Evolutionary conservation across 495 filamentous ascomycete genomes (phyloP).

Genomic region (Umbilicaria muhlenbergii): DNA sequence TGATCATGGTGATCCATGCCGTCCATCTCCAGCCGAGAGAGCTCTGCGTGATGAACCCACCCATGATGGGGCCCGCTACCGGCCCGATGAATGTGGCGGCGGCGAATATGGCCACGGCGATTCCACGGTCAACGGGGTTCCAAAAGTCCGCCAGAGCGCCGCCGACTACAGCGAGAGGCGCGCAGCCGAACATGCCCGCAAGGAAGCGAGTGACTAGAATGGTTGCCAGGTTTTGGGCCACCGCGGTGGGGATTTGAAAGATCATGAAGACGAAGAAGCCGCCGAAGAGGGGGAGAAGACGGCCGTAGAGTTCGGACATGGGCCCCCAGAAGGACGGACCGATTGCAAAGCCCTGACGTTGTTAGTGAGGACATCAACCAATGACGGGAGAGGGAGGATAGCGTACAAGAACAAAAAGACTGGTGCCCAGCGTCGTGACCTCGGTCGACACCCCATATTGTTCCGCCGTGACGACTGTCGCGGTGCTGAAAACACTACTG

Average conservation of each 20-base stretch:
- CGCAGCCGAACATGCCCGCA: slow-evolving; percentile 36
- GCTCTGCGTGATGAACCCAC: slow-evolving; percentile 30
- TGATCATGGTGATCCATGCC: slow-evolving; percentile 38
- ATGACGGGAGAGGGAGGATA: not conserved
- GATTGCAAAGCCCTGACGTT: slow-evolving; percentile 21
- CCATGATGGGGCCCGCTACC: slow-evolving; percentile 38
- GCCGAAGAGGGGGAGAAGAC: slow-evolving; percentile 35
- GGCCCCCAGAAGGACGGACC: slow-evolving; percentile 50
- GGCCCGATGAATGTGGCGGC: slow-evolving; percentile 37
- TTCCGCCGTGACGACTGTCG: slow-evolving; percentile 25
- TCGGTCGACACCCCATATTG: slow-evolving; percentile 31
- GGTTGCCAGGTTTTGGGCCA: slow-evolving; percentile 33
- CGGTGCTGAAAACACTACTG: slow-evolving; percentile 39
- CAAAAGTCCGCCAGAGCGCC: slow-evolving; percentile 49
- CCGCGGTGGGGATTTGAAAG: slow-evolving; percentile 39
- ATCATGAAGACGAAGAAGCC: slow-evolving; percentile 33
- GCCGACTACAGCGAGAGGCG: slow-evolving; percentile 43
- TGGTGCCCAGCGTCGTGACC: slow-evolving; percentile 35
- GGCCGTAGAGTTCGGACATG: slow-evolving; percentile 62
- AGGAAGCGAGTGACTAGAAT: slow-evolving; percentile 43
- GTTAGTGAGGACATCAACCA: not conserved
- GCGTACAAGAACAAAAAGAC: slow-evolving; percentile 34
- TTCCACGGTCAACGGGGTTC: slow-evolving; percentile 38
- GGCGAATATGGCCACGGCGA: slow-evolving; percentile 44
- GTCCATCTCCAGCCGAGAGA: slow-evolving; percentile 45